Percentiles rank a stretch among this genome's conserved stretches.
Conservation (phyloP, 176 grass and related monocot species). For the Pontederia crassipes region DNA sequence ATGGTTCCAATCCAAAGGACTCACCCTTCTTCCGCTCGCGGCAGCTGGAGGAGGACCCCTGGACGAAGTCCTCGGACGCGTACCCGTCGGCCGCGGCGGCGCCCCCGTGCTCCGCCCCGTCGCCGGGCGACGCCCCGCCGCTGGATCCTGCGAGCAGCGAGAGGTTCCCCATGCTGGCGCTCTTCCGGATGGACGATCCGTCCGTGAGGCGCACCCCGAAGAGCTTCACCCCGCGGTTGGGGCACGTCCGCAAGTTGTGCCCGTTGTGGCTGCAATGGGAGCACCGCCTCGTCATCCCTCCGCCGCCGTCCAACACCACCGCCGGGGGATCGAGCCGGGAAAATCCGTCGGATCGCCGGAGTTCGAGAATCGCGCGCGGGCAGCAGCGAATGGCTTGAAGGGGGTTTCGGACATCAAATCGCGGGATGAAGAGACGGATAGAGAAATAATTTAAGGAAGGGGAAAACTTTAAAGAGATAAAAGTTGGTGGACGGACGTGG, state of each 20-base stretch:
- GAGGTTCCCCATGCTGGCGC: slow-evolving; percentile 93
- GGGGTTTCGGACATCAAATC: too few species aligned
- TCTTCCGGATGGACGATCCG: slow-evolving; percentile 77
- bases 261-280: slow-evolving; percentile 98
- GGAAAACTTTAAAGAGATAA: too few species aligned
- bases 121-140: slow-evolving; percentile 68
- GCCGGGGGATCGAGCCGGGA: too few species aligned
- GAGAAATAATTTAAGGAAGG: too few species aligned
- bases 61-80: slow-evolving; percentile 88
- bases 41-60: slow-evolving; percentile 87
- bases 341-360: too few species aligned
- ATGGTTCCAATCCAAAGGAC: neutral
- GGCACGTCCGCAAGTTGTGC: slow-evolving; percentile 93
- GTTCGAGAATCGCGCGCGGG: too few species aligned
- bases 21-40: slow-evolving; percentile 93
- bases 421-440: too few species aligned
- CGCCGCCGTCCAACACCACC: slow-evolving; percentile 3
- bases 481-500: too few species aligned
- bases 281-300: slow-evolving; percentile 84
- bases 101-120: slow-evolving; percentile 31
- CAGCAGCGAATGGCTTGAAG: too few species aligned
- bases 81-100: slow-evolving; percentile 43
- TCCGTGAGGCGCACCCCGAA: slow-evolving; percentile 92
- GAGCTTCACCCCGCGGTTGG: slow-evolving; percentile 86
- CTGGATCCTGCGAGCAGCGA: slow-evolving; percentile 80